phyloP scores from a whole-genome alignment of 1,284 basidiomycete species.

The Rhodotorula sp. region DNA sequence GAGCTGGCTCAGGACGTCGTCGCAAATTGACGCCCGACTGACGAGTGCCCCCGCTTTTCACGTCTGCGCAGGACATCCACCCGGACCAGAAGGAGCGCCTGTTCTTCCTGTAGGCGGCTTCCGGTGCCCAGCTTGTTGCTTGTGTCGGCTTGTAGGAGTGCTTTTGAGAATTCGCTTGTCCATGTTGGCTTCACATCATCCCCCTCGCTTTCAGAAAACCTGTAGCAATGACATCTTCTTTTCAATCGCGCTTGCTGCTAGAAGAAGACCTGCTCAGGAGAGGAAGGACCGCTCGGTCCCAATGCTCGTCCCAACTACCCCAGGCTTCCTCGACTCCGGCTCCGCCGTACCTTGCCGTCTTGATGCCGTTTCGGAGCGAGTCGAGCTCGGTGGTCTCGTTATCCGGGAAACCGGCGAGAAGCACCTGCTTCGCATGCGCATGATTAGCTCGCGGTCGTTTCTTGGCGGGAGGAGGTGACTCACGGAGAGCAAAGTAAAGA shows the following conservation, averaged over 20 bases:
- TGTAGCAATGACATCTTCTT: background rate
- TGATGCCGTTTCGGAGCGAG: constrained; percentile 30
- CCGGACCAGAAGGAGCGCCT: background rate
- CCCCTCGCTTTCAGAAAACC: background rate
- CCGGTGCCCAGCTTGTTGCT: background rate
- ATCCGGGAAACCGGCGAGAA: constrained; percentile 60
- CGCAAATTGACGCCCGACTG: background rate
- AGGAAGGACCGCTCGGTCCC: constrained; percentile 67
- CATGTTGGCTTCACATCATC: too few species aligned
- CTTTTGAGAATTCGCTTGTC: background rate
- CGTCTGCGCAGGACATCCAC: background rate
- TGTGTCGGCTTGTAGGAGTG: background rate
- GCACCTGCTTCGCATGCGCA: constrained; percentile 48
- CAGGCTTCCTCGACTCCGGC: constrained; percentile 53
- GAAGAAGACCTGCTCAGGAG: constrained; percentile 45
- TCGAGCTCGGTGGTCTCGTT: constrained; percentile 21
- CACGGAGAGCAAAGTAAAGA: constrained; percentile 66
- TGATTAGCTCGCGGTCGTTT: constrained; percentile 6
- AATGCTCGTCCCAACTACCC: constrained; percentile 81
- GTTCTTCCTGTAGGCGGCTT: background rate
- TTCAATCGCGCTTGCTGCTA: background rate
- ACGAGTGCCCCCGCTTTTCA: background rate
- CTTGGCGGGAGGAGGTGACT: background rate
- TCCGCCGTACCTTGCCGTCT: constrained; percentile 15
- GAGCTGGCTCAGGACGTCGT: background rate